These are phyloP conservation scores for Epichloe brachyelytri DNA, from an alignment of 2,329 filamentous ascomycete genomes.

Conservation along the genomic window DNA sequence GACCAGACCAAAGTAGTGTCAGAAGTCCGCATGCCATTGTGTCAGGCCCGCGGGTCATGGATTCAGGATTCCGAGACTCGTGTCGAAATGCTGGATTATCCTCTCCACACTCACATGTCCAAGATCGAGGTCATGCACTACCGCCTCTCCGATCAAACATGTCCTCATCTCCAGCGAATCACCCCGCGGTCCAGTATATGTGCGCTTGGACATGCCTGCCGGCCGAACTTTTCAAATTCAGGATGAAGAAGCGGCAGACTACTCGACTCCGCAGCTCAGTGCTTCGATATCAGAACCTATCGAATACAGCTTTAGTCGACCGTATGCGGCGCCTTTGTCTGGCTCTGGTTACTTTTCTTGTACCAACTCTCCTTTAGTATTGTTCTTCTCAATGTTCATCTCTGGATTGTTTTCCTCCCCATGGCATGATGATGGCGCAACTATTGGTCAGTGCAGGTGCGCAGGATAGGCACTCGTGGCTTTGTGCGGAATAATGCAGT, in stretches of 20 bases:
- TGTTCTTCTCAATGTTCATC: too few relatives aligned
- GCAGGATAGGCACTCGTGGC: too few relatives aligned
- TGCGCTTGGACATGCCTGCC: constrained; percentile 37
- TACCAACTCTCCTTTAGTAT: too few relatives aligned
- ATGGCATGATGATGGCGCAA: too few relatives aligned
- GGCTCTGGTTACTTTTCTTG: too few relatives aligned
- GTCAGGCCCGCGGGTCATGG: constrained; percentile 31
- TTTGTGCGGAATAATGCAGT: too few relatives aligned
- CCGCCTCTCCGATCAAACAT: constrained; percentile 13
- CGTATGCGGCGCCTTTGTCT: constrained; percentile 18
- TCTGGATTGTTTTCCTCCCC: too few relatives aligned
- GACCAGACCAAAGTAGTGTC: constrained; percentile 30
- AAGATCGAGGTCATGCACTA: constrained; percentile 31
- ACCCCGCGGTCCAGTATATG: constrained; percentile 39
- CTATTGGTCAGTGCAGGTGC: too few relatives aligned
- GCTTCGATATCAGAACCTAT: constrained; percentile 39
- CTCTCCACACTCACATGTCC: constrained; percentile 23
- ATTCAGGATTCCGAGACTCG: constrained; percentile 18
- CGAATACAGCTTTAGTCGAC: constrained; percentile 41
- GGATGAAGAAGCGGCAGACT: constrained; percentile 27
- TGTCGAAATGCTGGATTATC: constrained; percentile 23
- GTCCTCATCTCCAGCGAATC: constrained; percentile 23
- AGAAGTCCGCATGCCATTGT: constrained; percentile 37
- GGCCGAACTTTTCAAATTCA: constrained; percentile 13
- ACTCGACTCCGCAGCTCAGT: constrained; percentile 41